Evolutionary conservation across 768 basidiomycete genomes (phyloP), one percentile per base, ranked within the genome.

Genomic region (Agrocybe pediades): DNA sequence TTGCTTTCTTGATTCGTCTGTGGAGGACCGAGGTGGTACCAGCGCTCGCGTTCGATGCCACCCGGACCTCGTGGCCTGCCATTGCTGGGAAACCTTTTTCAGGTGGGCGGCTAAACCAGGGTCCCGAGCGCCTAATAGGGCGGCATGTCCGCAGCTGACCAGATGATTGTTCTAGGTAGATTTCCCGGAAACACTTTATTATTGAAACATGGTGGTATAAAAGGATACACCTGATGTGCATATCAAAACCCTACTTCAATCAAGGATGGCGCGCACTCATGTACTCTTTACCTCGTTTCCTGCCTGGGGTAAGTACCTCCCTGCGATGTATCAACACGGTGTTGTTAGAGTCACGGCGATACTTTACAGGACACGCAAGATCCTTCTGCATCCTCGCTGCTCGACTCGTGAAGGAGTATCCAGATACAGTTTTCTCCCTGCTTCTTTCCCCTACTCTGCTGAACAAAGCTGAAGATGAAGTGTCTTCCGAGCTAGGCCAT

Each of bases 371-470:
- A 9, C 54, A 51, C 25, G 29, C 33, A 1, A 46, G 54, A 27
- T 36, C 54, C 1, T 55, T 55, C 24, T 55, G 54, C n/a, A 45
- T 55, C n/a, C 36, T 50, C n/a, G 54, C 54, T 11, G 49, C 54
- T 6, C 49, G 54, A n/a, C 17, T 55, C 11, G 49, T 55, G 17
- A 55, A 51, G 9, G 49, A 51, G 24, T 17, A 46, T 15, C 21
- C 45, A 27, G 45, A 55, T 33, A 11, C 51, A 9, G 40, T 51
- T 7, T 2, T 55, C 13, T 50, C 54, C 39, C 23, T 55, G 42
- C 27, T 55, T 15, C 6, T 55, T 21, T 25, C 49, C 5, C 44
- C 54, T 6, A 40, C 33, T 13, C 41, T 50, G 1, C 25, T 55
- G 7, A 16, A 21, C 6, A 45, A 51, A 24, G 54, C 49, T 19